Percentiles rank a stretch among this genome's conserved stretches.
Evolutionary conservation across 176 grass and related monocot genomes (phyloP).

Genomic region (Elymus sibiricus): DNA sequence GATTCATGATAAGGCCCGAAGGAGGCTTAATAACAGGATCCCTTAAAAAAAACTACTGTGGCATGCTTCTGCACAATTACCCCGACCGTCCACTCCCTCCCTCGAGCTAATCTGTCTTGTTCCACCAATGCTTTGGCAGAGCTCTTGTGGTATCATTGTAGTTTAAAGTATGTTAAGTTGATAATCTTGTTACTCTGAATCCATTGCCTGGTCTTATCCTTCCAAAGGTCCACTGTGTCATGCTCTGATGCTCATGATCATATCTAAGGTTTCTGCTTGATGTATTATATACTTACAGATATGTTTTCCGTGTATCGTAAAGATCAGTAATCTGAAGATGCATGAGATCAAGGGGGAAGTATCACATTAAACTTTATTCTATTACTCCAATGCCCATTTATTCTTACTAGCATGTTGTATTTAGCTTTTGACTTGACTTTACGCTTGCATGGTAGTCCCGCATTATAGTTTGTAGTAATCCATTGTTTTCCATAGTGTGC

Average conservation of each 20-base stretch:
- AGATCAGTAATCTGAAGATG: background rate
- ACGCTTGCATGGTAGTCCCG: background rate
- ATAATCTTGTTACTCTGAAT: background rate
- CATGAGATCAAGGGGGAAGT: background rate
- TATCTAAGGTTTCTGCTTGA: background rate
- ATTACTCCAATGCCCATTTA: background rate
- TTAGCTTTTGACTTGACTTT: background rate
- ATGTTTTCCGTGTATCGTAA: background rate
- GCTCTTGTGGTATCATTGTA: background rate
- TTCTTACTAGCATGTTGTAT: background rate
- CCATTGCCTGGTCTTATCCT: background rate
- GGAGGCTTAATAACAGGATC: background rate
- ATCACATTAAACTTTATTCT: background rate
- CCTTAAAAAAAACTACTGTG: background rate
- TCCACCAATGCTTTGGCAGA: background rate
- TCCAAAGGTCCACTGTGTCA: background rate
- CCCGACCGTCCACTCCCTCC: background rate
- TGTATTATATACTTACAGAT: background rate
- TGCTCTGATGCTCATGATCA: too few relatives aligned
- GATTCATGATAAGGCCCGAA: background rate
- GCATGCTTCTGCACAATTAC: background rate
- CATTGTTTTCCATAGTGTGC: slow-evolving; percentile 51
- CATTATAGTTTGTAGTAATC: slow-evolving; percentile 2
- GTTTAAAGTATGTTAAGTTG: background rate
- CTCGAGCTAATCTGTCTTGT: background rate